Conservation (phyloP, 129 eudicot species). For the Daucus carota region DNA sequence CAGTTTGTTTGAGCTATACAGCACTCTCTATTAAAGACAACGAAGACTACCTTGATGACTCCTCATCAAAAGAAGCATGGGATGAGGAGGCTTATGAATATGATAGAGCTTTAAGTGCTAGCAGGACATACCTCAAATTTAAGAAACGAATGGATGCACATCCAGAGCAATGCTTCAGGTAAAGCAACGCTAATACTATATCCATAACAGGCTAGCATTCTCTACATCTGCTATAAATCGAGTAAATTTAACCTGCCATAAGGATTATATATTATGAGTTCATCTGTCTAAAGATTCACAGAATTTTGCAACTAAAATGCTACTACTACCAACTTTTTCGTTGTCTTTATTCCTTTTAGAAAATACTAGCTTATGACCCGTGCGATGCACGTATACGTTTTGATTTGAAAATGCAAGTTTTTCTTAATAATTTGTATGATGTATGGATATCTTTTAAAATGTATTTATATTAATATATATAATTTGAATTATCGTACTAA, state of each 20-base stretch:
- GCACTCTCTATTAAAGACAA: constrained; percentile 34
- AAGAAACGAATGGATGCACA: constrained; percentile 71
- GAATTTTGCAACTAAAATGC: neutral
- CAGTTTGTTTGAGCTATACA: constrained; percentile 30
- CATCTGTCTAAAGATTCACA: neutral
- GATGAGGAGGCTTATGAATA: constrained; percentile 85
- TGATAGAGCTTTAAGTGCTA: constrained; percentile 73
- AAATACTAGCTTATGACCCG: too few species aligned
- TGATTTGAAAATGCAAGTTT: too few species aligned
- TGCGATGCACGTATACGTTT: too few species aligned
- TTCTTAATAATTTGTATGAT: too few species aligned
- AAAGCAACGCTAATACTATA: neutral
- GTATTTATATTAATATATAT: too few species aligned
- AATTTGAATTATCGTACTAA: too few species aligned
- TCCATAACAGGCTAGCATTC: neutral
- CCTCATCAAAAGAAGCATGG: constrained; percentile 53
- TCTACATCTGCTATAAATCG: neutral
- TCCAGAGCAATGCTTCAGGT: constrained; percentile 98
- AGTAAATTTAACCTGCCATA: neutral
- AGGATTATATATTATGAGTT: neutral
- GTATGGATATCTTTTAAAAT: too few species aligned
- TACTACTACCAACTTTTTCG: neutral
- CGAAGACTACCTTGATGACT: constrained; percentile 30
- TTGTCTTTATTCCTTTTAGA: neutral
- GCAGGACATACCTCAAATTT: constrained; percentile 90